phyloP scores from a whole-genome alignment of 2,329 filamentous ascomycete genomes.

The Pseudocercospora eumusae region DNA sequence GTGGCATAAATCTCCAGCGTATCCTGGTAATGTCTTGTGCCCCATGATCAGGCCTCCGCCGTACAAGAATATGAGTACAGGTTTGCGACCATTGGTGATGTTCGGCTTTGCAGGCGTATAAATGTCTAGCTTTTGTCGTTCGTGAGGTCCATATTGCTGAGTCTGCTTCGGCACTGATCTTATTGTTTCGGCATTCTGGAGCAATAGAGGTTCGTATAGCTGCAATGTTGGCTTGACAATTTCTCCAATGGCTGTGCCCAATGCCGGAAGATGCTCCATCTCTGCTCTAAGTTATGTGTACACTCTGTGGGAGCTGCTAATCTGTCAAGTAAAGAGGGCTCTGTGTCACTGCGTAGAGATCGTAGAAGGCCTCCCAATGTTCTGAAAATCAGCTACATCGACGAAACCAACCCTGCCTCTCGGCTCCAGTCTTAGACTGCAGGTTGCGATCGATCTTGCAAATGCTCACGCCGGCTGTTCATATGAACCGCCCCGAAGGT shows the following conservation, averaged over 20 bases:
- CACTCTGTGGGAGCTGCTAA: background rate
- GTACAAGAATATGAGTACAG: slow-evolving; percentile 38
- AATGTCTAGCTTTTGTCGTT: slow-evolving; percentile 45
- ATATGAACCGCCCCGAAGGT: background rate
- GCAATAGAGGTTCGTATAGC: slow-evolving; percentile 29
- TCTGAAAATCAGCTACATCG: background rate
- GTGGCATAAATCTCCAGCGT: slow-evolving; percentile 37
- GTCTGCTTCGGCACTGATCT: slow-evolving; percentile 33
- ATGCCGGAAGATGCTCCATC: slow-evolving; percentile 35
- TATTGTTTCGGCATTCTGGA: slow-evolving; percentile 31
- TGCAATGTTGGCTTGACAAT: slow-evolving; percentile 32
- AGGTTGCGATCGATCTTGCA: background rate
- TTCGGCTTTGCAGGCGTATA: slow-evolving; percentile 37
- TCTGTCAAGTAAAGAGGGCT: background rate
- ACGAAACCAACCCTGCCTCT: background rate
- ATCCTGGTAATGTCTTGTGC: slow-evolving; percentile 36
- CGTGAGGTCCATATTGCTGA: slow-evolving; percentile 40
- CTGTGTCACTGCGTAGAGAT: background rate
- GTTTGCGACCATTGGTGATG: slow-evolving; percentile 27
- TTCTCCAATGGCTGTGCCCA: slow-evolving; percentile 29
- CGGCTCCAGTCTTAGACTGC: background rate
- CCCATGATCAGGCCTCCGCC: slow-evolving; percentile 42
- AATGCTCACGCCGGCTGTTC: background rate
- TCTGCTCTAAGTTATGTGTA: background rate
- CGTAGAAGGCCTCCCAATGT: no score